Evolutionary conservation across 805 yeast genomes (phyloP), one percentile per base, ranked within the genome.

Genomic region (Pichia californica): DNA sequence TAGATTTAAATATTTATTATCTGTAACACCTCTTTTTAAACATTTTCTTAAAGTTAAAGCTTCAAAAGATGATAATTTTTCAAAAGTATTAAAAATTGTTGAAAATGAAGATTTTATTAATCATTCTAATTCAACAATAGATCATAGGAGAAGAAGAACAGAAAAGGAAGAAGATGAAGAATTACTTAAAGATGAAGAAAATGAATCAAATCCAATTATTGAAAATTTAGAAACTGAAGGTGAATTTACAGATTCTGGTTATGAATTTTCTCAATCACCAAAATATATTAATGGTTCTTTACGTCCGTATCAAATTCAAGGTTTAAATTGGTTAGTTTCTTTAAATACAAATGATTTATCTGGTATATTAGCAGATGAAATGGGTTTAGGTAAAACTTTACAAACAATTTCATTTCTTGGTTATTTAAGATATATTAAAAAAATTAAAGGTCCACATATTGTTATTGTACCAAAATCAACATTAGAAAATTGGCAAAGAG

Each of bases 331-430:
- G 94, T 64, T 84, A 52, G 74, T 83, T 13, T 71, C 83, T 1
- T 62, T 84, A 46, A 76, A 80, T 53, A 82, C 78, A 49, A 82
- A 81, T 63, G 75, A 77, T 47, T 64, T 84, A 36, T 76, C 84
- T 1, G 93, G 93, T 47, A 83, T 84, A 20, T 68, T 84, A 46
- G 93, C 93, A 1, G 93, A 84, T 62, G 93, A 84, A 63, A 84
- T 84, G 93, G 93, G 93, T 2, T 64, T 84, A 48, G 93, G 93
- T 52, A 84, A 84, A 58, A 84, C 93, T 4, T 64, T 84, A 45
- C 93, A 84, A 60, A 84, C 91, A 0, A 83, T 84, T 50, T 76
- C 91, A 7, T 81, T 81, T 49, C 62, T 84, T 36, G 91, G 91
- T 2, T 84, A 80, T 56, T 64, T 84, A 33, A 69, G 93, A 48